Evolutionary conservation across 371 early-diverging fungal species (phyloP).

Genomic region (Quaeritorhiza haematococci): DNA sequence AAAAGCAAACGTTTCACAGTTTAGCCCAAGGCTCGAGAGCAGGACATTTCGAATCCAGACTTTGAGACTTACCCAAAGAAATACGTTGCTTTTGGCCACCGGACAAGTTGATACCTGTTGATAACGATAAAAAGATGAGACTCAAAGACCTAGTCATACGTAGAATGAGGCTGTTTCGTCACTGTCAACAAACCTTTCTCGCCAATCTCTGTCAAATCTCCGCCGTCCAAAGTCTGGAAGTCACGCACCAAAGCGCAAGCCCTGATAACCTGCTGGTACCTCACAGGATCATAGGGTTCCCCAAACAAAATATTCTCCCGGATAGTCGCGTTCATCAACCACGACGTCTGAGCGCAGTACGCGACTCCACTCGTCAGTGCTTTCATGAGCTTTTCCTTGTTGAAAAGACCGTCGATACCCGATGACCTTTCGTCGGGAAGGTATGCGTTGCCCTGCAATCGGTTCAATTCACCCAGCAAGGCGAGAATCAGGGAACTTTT

Average conservation of each 20-base stretch:
- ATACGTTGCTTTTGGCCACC: conserved; percentile 36
- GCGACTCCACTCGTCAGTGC: conserved; percentile 18
- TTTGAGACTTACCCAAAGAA: no score
- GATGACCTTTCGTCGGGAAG: conserved; percentile 21
- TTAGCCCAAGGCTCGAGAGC: no score
- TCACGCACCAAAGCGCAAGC: conserved; percentile 71
- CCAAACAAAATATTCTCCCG: conserved; percentile 51
- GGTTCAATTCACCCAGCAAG: conserved; percentile 52
- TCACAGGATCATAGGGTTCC: conserved; percentile 29
- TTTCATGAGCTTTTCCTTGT: neutral
- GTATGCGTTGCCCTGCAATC: conserved; percentile 18
- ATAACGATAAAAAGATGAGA: neutral
- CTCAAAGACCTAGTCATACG: neutral
- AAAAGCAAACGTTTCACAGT: no score
- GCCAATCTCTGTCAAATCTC: conserved; percentile 86
- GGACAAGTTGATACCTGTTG: conserved; percentile 22
- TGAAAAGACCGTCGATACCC: no score
- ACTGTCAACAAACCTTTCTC: conserved; percentile 47
- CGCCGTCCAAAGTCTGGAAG: conserved; percentile 69
- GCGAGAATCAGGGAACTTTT: conserved; percentile 65
- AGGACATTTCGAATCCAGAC: no score
- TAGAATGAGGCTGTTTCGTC: neutral
- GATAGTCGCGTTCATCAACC: conserved; percentile 38
- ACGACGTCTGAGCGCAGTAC: conserved; percentile 42
- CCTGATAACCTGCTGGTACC: conserved; percentile 32